Conservation (phyloP, 2,329 filamentous ascomycete species). For the Pyrenophora seminiperda region DNA sequence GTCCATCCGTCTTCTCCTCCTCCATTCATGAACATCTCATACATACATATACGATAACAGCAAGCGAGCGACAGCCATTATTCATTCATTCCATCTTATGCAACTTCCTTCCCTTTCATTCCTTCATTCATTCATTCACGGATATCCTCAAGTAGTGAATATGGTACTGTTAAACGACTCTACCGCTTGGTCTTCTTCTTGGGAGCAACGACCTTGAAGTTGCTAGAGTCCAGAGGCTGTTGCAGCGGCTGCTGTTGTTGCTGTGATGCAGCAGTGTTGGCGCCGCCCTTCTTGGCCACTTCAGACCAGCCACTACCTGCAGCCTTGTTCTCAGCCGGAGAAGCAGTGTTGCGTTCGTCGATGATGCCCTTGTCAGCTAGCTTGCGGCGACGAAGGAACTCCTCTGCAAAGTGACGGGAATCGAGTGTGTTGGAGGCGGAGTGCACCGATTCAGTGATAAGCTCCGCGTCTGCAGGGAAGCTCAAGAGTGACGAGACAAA, state of each 20-base stretch:
- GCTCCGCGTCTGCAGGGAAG: constrained; percentile 75
- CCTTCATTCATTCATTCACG: too few relatives aligned
- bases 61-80: too few relatives aligned
- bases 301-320: constrained; percentile 83
- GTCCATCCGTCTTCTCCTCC: too few relatives aligned
- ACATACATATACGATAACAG: too few relatives aligned
- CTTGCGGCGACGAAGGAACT: constrained; percentile 91
- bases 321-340: constrained; percentile 51
- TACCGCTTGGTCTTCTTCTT: constrained; percentile 78
- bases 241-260: constrained; percentile 40
- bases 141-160: too few relatives aligned
- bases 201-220: constrained; percentile 87
- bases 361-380: constrained; percentile 90
- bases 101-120: too few relatives aligned
- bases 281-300: constrained; percentile 94
- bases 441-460: constrained; percentile 92
- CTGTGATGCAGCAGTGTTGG: constrained; percentile 42
- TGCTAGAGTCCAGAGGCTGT: constrained; percentile 56
- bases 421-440: constrained; percentile 86
- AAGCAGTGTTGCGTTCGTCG: constrained; percentile 67
- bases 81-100: too few relatives aligned
- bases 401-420: constrained; percentile 88
- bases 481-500: constrained; percentile 78
- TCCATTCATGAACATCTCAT: too few relatives aligned
- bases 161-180: not conserved